Percentiles rank a stretch among this genome's conserved stretches.
phyloP scores from a whole-genome alignment of 495 filamentous ascomycete species.

The Penicillium canariense region DNA sequence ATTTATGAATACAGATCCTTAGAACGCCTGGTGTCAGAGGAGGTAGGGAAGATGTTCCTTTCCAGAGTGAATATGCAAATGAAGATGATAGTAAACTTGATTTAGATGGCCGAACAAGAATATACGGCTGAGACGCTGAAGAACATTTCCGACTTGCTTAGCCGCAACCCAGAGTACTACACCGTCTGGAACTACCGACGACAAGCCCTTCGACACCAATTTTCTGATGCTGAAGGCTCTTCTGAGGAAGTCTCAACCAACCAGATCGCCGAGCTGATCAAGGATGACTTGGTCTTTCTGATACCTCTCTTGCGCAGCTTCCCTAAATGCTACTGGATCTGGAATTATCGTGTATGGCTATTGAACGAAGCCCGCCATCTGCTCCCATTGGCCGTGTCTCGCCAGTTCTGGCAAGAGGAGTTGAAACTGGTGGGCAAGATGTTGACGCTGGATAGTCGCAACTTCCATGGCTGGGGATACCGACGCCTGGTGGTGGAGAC shows the following conservation, averaged over 20 bases:
- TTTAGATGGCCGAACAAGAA: slow-evolving; percentile 53
- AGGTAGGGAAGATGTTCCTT: slow-evolving; percentile 38
- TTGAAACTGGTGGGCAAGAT: slow-evolving; percentile 79
- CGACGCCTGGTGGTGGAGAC: slow-evolving; percentile 68
- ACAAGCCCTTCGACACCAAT: slow-evolving; percentile 52
- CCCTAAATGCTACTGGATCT: slow-evolving; percentile 99
- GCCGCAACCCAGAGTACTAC: slow-evolving; percentile 94
- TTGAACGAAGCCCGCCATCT: slow-evolving; percentile 65
- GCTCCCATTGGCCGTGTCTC: slow-evolving; percentile 53
- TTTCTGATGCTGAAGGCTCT: slow-evolving; percentile 29
- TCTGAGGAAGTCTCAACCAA: slow-evolving; percentile 17
- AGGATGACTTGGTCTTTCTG: slow-evolving; percentile 74
- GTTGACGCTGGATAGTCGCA: slow-evolving; percentile 80
- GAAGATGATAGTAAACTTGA: slow-evolving; percentile 2
- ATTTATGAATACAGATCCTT: slow-evolving; percentile 77
- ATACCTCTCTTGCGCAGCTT: slow-evolving; percentile 78
- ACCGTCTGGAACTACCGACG: slow-evolving; percentile 97
- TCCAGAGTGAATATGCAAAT: background rate
- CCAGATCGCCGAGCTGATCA: slow-evolving; percentile 50
- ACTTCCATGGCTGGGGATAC: slow-evolving; percentile 98
- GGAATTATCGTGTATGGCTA: slow-evolving; percentile 94
- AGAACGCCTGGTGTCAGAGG: slow-evolving; percentile 60
- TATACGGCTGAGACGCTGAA: slow-evolving; percentile 66
- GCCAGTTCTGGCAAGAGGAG: slow-evolving; percentile 77
- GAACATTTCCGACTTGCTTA: slow-evolving; percentile 76